Percentiles rank a stretch among this genome's conserved stretches.
phyloP scores from a whole-genome alignment of 805 yeast species.

The Lipomyces spencermartinsiae region DNA sequence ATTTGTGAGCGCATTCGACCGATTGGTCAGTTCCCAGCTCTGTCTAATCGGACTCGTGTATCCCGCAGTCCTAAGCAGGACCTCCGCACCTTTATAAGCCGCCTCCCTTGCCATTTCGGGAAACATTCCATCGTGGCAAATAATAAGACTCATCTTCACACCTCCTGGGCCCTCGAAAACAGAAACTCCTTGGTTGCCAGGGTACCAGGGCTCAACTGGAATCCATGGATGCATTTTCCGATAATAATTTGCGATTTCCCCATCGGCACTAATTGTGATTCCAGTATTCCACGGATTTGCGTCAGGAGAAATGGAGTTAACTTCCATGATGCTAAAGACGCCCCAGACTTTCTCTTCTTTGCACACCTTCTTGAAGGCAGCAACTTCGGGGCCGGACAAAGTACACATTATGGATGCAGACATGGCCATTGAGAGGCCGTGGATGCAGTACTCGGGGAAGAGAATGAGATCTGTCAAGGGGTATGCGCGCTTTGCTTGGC shows the following conservation, averaged over 20 bases:
- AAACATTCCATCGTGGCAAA: slow-evolving; percentile 16
- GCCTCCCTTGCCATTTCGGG: slow-evolving; percentile 18
- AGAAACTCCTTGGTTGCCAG: slow-evolving; percentile 13
- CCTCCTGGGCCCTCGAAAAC: slow-evolving; percentile 14
- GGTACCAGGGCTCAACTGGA: slow-evolving; percentile 16
- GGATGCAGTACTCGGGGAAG: slow-evolving; percentile 15
- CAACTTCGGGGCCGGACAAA: slow-evolving; percentile 10
- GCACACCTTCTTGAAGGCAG: slow-evolving; percentile 13
- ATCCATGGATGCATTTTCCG: slow-evolving; percentile 16
- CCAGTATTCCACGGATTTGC: slow-evolving; percentile 15
- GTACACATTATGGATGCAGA: slow-evolving; percentile 9
- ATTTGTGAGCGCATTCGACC: slow-evolving; percentile 10
- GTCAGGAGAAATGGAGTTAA: slow-evolving; percentile 4
- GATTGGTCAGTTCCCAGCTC: slow-evolving; percentile 13
- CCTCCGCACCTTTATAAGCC: slow-evolving; percentile 15
- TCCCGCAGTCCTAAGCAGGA: slow-evolving; percentile 11
- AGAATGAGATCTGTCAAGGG: slow-evolving; percentile 9
- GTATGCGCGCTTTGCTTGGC: slow-evolving; percentile 14
- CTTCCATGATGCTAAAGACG: slow-evolving; percentile 13
- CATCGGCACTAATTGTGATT: slow-evolving; percentile 15
- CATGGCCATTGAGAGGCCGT: slow-evolving; percentile 13
- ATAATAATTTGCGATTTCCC: slow-evolving; percentile 12
- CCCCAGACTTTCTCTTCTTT: slow-evolving; percentile 15
- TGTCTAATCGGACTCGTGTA: slow-evolving; percentile 14
- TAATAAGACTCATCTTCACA: slow-evolving; percentile 13